A percentile compares a stretch with the other conserved stretches of the same genome.
Conservation (phyloP, 73 alveolate species). For the Paramecium biaurelia region DNA sequence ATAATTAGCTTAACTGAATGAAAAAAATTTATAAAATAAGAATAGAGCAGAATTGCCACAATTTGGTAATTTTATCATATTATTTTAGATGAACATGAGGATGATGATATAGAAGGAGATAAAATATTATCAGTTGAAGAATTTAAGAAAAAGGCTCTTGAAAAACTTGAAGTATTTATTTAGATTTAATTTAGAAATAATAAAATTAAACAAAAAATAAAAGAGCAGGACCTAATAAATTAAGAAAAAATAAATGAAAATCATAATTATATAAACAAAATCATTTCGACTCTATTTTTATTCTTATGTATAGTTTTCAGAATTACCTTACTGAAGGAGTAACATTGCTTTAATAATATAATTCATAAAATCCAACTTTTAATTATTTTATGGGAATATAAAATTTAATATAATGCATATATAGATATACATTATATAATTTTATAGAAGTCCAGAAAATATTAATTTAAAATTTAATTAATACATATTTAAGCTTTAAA, state of each 20-base stretch:
- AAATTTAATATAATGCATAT: too few relatives aligned
- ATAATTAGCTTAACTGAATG: constrained; percentile 40
- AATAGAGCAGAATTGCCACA: constrained; percentile 52
- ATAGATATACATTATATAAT: too few relatives aligned
- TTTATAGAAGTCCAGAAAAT: not conserved
- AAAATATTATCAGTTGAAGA: constrained; percentile 56
- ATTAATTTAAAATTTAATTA: not conserved
- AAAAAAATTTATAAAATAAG: constrained; percentile 8
- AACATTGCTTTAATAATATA: too few relatives aligned
- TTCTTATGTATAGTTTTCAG: not conserved
- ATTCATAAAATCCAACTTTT: too few relatives aligned
- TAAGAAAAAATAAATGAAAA: constrained; percentile 33
- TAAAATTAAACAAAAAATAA: not conserved
- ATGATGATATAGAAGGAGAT: constrained; percentile 63
- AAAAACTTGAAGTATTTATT: constrained; percentile 45
- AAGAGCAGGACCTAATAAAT: constrained; percentile 2
- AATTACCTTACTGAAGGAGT: not conserved
- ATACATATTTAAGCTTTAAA: not conserved
- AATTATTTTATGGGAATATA: too few relatives aligned
- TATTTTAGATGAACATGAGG: constrained; percentile 54
- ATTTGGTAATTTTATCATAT: not conserved
- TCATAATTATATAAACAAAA: not conserved
- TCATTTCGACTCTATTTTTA: not conserved
- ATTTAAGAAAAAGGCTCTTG: constrained; percentile 56
- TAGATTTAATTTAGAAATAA: not conserved